phyloP scores from a whole-genome alignment of 495 filamentous ascomycete species.

The Extremus antarcticus region DNA sequence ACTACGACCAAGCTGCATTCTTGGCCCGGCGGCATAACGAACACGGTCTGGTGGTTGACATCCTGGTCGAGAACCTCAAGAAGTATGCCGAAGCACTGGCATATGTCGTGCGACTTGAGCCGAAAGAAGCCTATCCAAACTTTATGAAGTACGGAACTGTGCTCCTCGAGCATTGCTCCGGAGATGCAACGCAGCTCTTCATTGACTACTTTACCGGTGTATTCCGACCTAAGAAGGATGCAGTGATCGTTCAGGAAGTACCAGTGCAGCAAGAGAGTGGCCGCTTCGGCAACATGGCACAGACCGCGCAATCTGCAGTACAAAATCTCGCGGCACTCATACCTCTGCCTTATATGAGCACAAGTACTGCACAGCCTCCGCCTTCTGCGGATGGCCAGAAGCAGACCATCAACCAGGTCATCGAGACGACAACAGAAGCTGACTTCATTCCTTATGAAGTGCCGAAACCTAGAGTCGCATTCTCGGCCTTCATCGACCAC shows the following conservation, averaged over 20 bases:
- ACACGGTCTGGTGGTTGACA: constrained; percentile 86
- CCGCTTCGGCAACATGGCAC: constrained; percentile 33
- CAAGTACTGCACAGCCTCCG: constrained; percentile 32
- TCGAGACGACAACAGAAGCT: constrained; percentile 30
- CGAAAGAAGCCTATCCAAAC: constrained; percentile 70
- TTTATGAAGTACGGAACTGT: constrained; percentile 94
- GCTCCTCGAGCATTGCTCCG: constrained; percentile 70
- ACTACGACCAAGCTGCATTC: constrained; percentile 92
- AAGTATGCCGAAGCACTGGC: constrained; percentile 76
- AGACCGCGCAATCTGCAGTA: constrained; percentile 45
- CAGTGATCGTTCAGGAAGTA: constrained; percentile 39
- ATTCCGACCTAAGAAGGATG: constrained; percentile 62
- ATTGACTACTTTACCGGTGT: constrained; percentile 85
- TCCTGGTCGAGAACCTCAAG: constrained; percentile 88
- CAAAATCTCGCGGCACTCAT: constrained; percentile 73
- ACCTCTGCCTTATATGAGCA: constrained; percentile 77
- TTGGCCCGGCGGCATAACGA: constrained; percentile 90
- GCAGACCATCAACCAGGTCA: constrained; percentile 27
- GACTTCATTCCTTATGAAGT: constrained; percentile 43
- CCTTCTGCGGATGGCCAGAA: constrained; percentile 21
- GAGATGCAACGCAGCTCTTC: constrained; percentile 71
- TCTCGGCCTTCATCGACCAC: constrained; percentile 93
- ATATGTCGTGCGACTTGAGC: constrained; percentile 80
- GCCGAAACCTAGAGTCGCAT: constrained; percentile 80
- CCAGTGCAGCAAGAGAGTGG: constrained; percentile 44